Conservation (phyloP, 1,284 basidiomycete species). For the Cryptococcus hybrid region DNA sequence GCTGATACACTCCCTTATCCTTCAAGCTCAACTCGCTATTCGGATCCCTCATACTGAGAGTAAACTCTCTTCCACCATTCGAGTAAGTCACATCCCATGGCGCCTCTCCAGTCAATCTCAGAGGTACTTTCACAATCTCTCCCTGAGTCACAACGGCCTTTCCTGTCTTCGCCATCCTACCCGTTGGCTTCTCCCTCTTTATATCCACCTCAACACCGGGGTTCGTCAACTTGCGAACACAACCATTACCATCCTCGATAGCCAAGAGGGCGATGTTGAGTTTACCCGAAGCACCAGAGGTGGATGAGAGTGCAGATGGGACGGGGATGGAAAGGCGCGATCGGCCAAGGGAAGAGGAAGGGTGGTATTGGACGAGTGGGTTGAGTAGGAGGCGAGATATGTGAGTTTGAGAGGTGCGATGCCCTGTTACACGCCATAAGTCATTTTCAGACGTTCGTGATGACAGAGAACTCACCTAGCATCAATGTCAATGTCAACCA, state of each 20-base stretch:
- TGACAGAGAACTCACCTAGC: conserved; percentile 58
- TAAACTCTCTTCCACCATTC: conserved; percentile 54
- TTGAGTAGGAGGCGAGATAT: conserved; percentile 66
- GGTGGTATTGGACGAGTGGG: conserved; percentile 55
- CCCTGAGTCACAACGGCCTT: conserved; percentile 72
- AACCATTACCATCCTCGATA: conserved; percentile 85
- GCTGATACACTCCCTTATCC: conserved; percentile 71
- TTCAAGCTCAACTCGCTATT: conserved; percentile 71
- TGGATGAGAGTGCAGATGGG: conserved; percentile 26
- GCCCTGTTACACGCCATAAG: conserved; percentile 53
- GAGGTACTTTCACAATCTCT: conserved; percentile 66
- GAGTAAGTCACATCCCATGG: conserved; percentile 83
- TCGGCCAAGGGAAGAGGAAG: conserved; percentile 63
- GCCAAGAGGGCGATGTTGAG: conserved; percentile 54
- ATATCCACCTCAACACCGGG: conserved; percentile 85
- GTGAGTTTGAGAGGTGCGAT: conserved; percentile 84
- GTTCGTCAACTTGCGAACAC: conserved; percentile 67
- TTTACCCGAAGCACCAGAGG: conserved; percentile 32
- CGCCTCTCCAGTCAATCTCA: conserved; percentile 79
- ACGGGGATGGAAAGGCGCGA: conserved; percentile 34
- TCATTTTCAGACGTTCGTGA: background rate
- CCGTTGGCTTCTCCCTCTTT: conserved; percentile 82
- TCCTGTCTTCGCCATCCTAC: conserved; percentile 64
- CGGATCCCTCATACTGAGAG: conserved; percentile 58
- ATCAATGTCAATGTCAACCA: conserved; percentile 71